These are phyloP conservation scores for Aegilops speltoides DNA, from an alignment of 176 grass and related monocot species.

Conservation along the genomic window DNA sequence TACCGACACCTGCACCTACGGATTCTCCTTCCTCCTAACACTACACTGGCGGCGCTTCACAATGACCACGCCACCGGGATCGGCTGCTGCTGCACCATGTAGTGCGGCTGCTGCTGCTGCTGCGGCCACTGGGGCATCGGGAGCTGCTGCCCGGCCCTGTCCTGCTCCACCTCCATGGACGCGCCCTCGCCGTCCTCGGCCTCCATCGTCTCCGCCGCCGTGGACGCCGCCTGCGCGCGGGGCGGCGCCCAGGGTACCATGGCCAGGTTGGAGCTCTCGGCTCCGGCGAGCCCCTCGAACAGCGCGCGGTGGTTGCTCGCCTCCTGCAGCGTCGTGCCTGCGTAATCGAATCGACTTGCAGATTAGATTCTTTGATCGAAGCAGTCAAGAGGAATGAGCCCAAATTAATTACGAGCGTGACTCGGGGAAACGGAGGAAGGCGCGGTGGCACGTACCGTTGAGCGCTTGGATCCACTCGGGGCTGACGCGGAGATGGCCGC, in stretches of 20 bases:
- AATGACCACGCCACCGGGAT: constrained; percentile 36
- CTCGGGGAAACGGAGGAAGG: not conserved
- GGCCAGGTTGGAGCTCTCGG: constrained; percentile 22
- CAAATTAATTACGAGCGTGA: not conserved
- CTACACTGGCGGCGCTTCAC: not conserved
- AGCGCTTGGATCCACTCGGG: constrained; percentile 45
- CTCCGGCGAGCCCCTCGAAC: constrained; percentile 19
- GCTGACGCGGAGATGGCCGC: constrained; percentile 23
- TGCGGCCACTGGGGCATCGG: not conserved
- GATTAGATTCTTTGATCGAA: not conserved
- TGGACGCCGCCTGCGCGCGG: not conserved
- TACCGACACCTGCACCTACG: too few relatives aligned
- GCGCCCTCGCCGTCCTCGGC: constrained; percentile 33
- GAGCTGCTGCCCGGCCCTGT: not conserved
- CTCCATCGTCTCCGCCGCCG: constrained; percentile 30
- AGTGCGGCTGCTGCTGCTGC: constrained; percentile 19
- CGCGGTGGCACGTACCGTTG: not conserved
- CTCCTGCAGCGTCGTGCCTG: constrained; percentile 36
- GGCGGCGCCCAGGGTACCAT: constrained; percentile 39
- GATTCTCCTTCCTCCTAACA: not conserved
- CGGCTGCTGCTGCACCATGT: constrained; percentile 32
- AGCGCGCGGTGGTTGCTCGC: constrained; percentile 9
- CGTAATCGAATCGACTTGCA: not conserved
- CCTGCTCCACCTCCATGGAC: constrained; percentile 43
- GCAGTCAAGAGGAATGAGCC: not conserved